A percentile compares a stretch with the other conserved stretches of the same genome.
Conservation (phyloP, 805 yeast genomes). For the Saccharomycopsis guyanensis region DNA sequence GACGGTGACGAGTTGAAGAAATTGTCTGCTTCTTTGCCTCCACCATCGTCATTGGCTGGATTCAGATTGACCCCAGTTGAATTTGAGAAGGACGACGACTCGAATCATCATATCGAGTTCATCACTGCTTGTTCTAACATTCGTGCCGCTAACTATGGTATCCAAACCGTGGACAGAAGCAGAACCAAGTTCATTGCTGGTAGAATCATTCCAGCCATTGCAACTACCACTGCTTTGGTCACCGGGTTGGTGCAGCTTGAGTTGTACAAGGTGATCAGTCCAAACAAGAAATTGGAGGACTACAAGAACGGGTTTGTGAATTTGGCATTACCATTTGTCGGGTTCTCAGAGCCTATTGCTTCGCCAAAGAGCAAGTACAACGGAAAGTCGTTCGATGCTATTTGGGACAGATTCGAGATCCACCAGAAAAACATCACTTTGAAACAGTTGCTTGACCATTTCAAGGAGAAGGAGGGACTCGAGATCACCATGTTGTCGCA, state of each 20-base stretch:
- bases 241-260: conserved; percentile 93
- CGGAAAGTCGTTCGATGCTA: conserved; percentile 68
- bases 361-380: conserved; percentile 80
- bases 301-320: conserved; percentile 90
- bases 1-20: conserved; percentile 61
- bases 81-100: conserved; percentile 96
- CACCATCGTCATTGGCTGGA: conserved; percentile 83
- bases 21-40: conserved; percentile 75
- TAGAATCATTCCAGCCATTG: conserved; percentile 96
- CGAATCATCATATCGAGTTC: conserved; percentile 94
- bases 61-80: conserved; percentile 84
- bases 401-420: conserved; percentile 92
- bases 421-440: conserved; percentile 61
- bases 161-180: conserved; percentile 80
- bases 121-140: conserved; percentile 93
- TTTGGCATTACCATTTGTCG: conserved; percentile 91
- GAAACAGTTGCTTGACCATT: conserved; percentile 63
- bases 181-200: conserved; percentile 98
- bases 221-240: conserved; percentile 97
- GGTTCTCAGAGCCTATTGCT: conserved; percentile 91
- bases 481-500: conserved; percentile 87
- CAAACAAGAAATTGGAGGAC: conserved; percentile 66
- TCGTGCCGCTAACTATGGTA: conserved; percentile 86
- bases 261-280: conserved; percentile 70
- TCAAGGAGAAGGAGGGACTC: conserved; percentile 75